phyloP scores from a whole-genome alignment of 2,329 filamentous ascomycete species.

The Aspergillus sp. region DNA sequence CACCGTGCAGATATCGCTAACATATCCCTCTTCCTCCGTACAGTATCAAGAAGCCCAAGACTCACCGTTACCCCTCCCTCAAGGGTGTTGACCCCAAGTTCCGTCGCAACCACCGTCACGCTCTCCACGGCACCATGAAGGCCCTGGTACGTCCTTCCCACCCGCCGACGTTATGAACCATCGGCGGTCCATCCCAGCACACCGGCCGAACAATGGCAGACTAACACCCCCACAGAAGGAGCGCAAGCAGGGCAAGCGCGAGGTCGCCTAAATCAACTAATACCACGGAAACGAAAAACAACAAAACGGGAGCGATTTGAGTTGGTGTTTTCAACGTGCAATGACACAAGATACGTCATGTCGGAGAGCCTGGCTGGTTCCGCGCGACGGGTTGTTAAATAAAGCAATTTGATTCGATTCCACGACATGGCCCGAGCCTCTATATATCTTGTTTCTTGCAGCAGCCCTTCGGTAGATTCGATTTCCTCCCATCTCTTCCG shows the following conservation, averaged over 20 bases:
- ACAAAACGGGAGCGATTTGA: conserved; percentile 33
- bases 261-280: conserved; percentile 66
- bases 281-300: conserved; percentile 27
- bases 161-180: too few species aligned
- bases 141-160: conserved; percentile 72
- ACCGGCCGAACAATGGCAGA: not conserved
- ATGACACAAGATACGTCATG: conserved; percentile 29
- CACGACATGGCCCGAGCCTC: conserved; percentile 12
- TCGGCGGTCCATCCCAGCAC: not conserved
- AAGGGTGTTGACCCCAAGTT: conserved; percentile 99
- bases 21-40: conserved; percentile 17
- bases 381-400: conserved; percentile 22
- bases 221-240: conserved; percentile 72
- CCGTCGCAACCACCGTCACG: conserved; percentile 99
- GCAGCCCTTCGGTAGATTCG: conserved; percentile 14
- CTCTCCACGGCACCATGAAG: conserved; percentile 97
- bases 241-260: conserved; percentile 92
- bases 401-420: conserved; percentile 24
- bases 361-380: conserved; percentile 17
- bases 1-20: conserved; percentile 18
- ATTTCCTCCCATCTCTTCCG: not conserved
- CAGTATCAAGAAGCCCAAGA: conserved; percentile 99
- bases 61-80: conserved; percentile 95
- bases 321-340: conserved; percentile 32
- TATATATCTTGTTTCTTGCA: conserved; percentile 5